Percentiles rank a stretch among this genome's conserved stretches.
phyloP scores from a whole-genome alignment of 2,329 filamentous ascomycete genomes.

The Stagonosporopsis vannaccii region DNA sequence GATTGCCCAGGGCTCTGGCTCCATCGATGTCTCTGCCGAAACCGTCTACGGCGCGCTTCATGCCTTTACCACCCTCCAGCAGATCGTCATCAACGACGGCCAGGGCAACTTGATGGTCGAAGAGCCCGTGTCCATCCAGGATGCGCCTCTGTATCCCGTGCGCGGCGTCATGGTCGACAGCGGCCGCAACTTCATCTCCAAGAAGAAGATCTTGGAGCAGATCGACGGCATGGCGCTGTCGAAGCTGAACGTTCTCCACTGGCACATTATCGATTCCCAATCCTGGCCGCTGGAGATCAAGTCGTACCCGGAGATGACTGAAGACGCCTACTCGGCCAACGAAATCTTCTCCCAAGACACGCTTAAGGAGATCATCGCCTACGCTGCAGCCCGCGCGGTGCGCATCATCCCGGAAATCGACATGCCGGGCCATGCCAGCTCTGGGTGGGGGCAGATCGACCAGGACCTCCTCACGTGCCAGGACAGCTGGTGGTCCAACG shows the following conservation, averaged over 20 bases:
- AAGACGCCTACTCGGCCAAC: constrained; percentile 61
- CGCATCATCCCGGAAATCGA: constrained; percentile 68
- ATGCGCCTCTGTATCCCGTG: constrained; percentile 61
- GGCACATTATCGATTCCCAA: constrained; percentile 64
- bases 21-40: constrained; percentile 57
- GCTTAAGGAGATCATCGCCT: constrained; percentile 56
- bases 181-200: constrained; percentile 62
- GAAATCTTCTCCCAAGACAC: constrained; percentile 56
- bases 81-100: constrained; percentile 60
- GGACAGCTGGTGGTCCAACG: constrained; percentile 68
- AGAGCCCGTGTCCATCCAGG: constrained; percentile 60
- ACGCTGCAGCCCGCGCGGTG: constrained; percentile 63
- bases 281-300: constrained; percentile 63
- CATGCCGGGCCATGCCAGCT: constrained; percentile 66
- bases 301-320: constrained; percentile 60
- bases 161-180: constrained; percentile 64
- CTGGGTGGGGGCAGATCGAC: constrained; percentile 65
- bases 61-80: constrained; percentile 65
- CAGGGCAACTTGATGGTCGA: constrained; percentile 58
- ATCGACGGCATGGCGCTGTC: constrained; percentile 63
- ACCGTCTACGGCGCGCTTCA: constrained; percentile 64
- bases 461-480: constrained; percentile 63
- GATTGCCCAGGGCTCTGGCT: constrained; percentile 50
- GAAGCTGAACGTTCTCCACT: constrained; percentile 66
- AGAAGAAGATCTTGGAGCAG: constrained; percentile 62